Evolutionary conservation across 768 basidiomycete genomes (phyloP).

Genomic region (Psilocybe tampanensis): DNA sequence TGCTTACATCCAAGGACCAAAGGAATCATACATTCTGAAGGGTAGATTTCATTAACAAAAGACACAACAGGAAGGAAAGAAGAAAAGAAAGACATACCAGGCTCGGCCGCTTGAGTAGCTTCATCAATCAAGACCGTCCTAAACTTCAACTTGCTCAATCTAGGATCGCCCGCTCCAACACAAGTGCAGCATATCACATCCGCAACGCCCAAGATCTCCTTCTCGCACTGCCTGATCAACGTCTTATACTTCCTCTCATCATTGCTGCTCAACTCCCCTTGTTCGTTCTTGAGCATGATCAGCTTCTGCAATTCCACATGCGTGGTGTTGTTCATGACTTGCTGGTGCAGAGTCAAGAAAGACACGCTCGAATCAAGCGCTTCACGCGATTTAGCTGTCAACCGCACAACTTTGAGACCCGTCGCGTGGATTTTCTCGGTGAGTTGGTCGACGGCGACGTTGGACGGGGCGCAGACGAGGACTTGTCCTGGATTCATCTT

Average conservation of each 20-base stretch:
- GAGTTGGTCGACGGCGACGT: slow-evolving; percentile 98
- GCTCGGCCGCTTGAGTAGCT: slow-evolving; percentile 97
- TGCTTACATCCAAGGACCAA: slow-evolving; percentile 98
- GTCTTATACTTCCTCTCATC: slow-evolving; percentile 99
- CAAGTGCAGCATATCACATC: slow-evolving; percentile 99
- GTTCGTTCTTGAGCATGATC: slow-evolving; percentile 96
- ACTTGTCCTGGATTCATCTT: slow-evolving; percentile 99
- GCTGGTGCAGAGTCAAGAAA: slow-evolving; percentile 94
- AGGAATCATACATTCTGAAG: slow-evolving; percentile 95
- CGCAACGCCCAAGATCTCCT: slow-evolving; percentile 92
- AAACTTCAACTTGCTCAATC: slow-evolving; percentile 96
- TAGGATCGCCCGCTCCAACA: slow-evolving; percentile 96
- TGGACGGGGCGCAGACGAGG: slow-evolving; percentile 97
- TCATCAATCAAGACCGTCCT: slow-evolving; percentile 98
- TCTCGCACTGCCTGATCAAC: slow-evolving; percentile 92
- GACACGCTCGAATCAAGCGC: slow-evolving; percentile 94
- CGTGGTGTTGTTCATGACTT: slow-evolving; percentile 95
- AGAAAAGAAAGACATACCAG: slow-evolving; percentile 60
- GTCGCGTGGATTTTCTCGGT: slow-evolving; percentile 99
- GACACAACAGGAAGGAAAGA: slow-evolving; percentile 8
- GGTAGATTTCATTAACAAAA: too few species aligned
- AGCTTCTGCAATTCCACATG: slow-evolving; percentile 98
- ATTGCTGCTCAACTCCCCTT: slow-evolving; percentile 94
- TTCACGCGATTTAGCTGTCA: slow-evolving; percentile 98
- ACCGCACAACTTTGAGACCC: slow-evolving; percentile 96